Evolutionary conservation across 1,284 basidiomycete species (phyloP), one percentile per base, ranked within the genome.

Genomic region (Papiliotrema terrestris): DNA sequence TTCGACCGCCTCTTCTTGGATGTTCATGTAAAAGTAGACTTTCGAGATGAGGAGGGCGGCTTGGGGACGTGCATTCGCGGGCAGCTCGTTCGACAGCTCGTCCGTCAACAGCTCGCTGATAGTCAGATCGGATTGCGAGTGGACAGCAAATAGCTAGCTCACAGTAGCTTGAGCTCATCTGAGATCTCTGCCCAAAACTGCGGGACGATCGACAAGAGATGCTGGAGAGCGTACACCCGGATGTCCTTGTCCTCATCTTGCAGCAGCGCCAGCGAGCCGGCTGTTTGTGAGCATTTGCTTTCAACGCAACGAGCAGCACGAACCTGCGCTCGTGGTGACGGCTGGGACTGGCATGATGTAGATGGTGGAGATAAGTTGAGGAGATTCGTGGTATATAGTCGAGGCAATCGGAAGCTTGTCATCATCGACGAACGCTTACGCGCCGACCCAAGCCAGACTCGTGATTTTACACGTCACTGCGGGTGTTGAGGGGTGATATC

Each of bases 161-260:
- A 91, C 92, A 97, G 91, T 58, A 86, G 80, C 38, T 88, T 83
- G 65, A 97, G 86, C 73, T 91, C 85, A 75, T 98, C 94, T 67
- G 91, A 92, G 71, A 97, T 94, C 81, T 98, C 94, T 51, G 93
- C 88, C 93, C 94, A 98, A 78, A 96, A 96, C 68, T 91, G 87
- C 42, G 91, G 85, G 9, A 97, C 90, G 51, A 96, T 83, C 23
- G 83, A 79, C 68, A 86, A 86, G 54, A 98, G 82, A 52, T 86
- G 84, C 56, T 85, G 83, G 66, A 98, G 84, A 20, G 94, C 94
- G 80, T 95, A 88, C 63, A 91, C 85, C 69, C 92, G 89, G 72
- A 97, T 86, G 49, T 87, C 78, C 36, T 86, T 82, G 62, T 76
- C 75, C 62, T 95, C 91, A 52, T 91, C 88, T 75, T 96, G 84